Conservation (phyloP, 2,329 filamentous ascomycete genomes). For the Fusarium sp. region DNA sequence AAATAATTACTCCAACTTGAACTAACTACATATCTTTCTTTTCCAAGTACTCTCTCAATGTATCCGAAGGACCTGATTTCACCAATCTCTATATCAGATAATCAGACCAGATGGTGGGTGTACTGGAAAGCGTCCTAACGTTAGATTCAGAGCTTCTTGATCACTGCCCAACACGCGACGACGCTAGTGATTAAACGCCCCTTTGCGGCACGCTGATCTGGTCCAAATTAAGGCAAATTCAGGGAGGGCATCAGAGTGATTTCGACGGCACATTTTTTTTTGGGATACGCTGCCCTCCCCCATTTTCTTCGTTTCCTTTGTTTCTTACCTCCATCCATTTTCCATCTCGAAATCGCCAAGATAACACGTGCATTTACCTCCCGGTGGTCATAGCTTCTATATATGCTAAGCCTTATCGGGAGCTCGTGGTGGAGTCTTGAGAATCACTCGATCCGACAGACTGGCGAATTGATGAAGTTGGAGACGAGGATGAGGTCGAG, state of each 20-base stretch:
- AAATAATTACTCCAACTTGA: not conserved
- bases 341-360: constrained; percentile 19
- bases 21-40: not conserved
- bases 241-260: constrained; percentile 17
- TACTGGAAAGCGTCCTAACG: not conserved
- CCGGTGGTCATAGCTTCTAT: constrained; percentile 43
- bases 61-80: not conserved
- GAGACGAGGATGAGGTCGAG: constrained; percentile 5
- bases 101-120: too few relatives aligned
- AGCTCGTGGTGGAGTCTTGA: constrained; percentile 14
- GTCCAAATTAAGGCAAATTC: constrained; percentile 12
- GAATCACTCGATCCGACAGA: constrained; percentile 12
- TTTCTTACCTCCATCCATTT: not conserved
- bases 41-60: not conserved
- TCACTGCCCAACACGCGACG: constrained; percentile 35
- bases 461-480: constrained; percentile 12
- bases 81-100: not conserved
- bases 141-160: constrained; percentile 5
- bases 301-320: not conserved
- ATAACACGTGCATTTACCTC: constrained; percentile 33
- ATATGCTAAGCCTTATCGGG: constrained; percentile 40
- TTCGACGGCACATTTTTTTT: not conserved
- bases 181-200: not conserved
- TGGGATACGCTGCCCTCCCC: constrained; percentile 5
- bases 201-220: constrained; percentile 32